These are phyloP conservation scores for Carex parvula DNA, from an alignment of 176 grass and related monocot genomes.

Conservation along the genomic window DNA sequence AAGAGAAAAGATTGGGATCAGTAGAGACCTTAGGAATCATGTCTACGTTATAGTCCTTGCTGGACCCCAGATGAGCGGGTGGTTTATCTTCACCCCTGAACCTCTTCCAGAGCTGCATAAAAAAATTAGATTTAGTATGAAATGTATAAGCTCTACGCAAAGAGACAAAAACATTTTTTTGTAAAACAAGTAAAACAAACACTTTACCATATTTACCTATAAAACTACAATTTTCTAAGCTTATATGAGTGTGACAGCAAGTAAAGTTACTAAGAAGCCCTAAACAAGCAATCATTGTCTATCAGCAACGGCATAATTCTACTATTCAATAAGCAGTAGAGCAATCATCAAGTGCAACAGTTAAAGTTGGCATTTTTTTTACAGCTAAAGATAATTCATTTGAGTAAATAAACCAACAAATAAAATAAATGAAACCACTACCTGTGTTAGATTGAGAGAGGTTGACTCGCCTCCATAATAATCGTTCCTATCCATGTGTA, in stretches of 20 bases:
- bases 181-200: not conserved
- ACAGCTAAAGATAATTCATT: not conserved
- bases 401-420: not conserved
- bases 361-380: not conserved
- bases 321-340: not conserved
- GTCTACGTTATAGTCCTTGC: constrained; percentile 94
- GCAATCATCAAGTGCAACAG: not conserved
- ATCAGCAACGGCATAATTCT: not conserved
- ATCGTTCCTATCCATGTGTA: constrained; percentile 94
- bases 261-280: not conserved
- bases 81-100: constrained; percentile 62
- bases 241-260: not conserved
- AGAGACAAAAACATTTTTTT: not conserved
- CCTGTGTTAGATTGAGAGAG: constrained; percentile 83
- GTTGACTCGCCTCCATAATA: constrained; percentile 84
- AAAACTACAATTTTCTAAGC: not conserved
- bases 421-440: not conserved
- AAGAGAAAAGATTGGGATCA: not conserved
- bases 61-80: constrained; percentile 46
- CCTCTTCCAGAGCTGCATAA: constrained; percentile 75
- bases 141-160: not conserved
- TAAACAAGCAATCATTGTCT: not conserved
- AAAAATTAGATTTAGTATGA: not conserved
- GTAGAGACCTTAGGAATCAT: constrained; percentile 82
- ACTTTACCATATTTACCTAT: not conserved